These are phyloP conservation scores for Raphanus raphanistrum DNA, from an alignment of 345 rosid genomes.

Conservation along the genomic window DNA sequence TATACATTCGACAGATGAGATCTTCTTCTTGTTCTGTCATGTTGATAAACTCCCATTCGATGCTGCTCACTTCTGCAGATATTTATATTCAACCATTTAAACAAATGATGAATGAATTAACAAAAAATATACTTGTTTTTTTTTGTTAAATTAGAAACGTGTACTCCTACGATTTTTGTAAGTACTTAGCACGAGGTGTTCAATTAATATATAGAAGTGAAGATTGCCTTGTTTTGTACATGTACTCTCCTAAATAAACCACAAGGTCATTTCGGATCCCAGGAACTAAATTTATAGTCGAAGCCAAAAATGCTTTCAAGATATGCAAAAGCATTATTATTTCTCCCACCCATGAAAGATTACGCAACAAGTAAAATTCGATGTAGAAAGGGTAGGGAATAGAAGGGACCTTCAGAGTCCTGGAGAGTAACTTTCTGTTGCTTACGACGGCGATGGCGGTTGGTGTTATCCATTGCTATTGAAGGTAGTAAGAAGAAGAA, in stretches of 20 bases:
- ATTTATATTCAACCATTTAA: conserved; percentile 4
- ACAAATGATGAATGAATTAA: neutral
- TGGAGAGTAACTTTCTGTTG: conserved; percentile 16
- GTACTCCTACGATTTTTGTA: neutral
- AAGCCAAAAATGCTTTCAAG: neutral
- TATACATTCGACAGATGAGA: conserved; percentile 67
- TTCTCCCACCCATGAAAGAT: neutral
- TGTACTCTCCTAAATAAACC: neutral
- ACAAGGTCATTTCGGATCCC: neutral
- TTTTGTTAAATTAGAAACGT: neutral
- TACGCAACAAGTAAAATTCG: neutral
- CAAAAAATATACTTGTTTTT: neutral
- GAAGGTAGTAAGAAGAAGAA: neutral
- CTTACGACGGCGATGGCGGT: conserved; percentile 39
- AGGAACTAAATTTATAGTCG: neutral
- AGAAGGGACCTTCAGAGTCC: conserved; percentile 39
- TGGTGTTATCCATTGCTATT: conserved; percentile 29
- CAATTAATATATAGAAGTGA: conserved; percentile 12
- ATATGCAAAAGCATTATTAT: neutral
- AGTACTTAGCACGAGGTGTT: neutral
- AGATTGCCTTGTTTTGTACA: neutral
- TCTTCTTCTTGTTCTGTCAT: conserved; percentile 71
- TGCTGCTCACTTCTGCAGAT: conserved; percentile 61
- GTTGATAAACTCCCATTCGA: conserved; percentile 59
- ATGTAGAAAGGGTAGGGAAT: neutral